Base-by-base conservation (phyloP, 1,284 basidiomycete genomes). In the Rhodotorula mucilaginosa region DNA sequence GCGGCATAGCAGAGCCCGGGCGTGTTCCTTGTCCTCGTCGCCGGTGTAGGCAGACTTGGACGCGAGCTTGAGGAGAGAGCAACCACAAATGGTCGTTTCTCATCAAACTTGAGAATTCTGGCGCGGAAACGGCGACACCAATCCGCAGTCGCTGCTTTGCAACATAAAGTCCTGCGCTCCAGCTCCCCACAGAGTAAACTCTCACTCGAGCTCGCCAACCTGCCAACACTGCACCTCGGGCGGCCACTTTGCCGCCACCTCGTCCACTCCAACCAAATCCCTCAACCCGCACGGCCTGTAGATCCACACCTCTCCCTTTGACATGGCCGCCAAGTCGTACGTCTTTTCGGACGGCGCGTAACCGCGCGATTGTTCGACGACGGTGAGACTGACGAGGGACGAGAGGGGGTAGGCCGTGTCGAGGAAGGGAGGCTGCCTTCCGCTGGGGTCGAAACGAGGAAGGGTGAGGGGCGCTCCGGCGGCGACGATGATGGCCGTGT, bases 311-410 rank as follows among this genome's bases (percentile, higher is more conserved):
- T 79, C 70, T 7, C 79, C 79, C 23, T 60, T 48, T 5, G 62
- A 63, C 68, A 80, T 72, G 0, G 68, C 64, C 1, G 71, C 39
- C 1, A 80, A 65, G 65, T 79, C 75, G 65, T 80, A 80, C 18
- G 72, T 75, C 10, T 65, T 39, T 31, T 69, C 44, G 8, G 61
- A 26, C 3, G 79, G 79, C 0, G 65, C 34, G n/a, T 72, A 59
- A 1, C 77, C 77, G 49, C 73, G 69, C 10, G 75, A 76, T 58
- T 80, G 79, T 61, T 80, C 79, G 29, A 79, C 68, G 23, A 80
- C 78, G 23, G 78, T 77, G 54, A 80, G 67, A 13, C 67, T 61
- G 21, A 57, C 62, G 49, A 80, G 72, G 3, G 65, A 60, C 10
- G 67, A 44, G 44, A 78, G 74, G 5, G 75, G 67, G 67, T 75